These are phyloP conservation scores for Neurospora sp. DNA, from an alignment of 495 filamentous ascomycete genomes.

Conservation along the genomic window DNA sequence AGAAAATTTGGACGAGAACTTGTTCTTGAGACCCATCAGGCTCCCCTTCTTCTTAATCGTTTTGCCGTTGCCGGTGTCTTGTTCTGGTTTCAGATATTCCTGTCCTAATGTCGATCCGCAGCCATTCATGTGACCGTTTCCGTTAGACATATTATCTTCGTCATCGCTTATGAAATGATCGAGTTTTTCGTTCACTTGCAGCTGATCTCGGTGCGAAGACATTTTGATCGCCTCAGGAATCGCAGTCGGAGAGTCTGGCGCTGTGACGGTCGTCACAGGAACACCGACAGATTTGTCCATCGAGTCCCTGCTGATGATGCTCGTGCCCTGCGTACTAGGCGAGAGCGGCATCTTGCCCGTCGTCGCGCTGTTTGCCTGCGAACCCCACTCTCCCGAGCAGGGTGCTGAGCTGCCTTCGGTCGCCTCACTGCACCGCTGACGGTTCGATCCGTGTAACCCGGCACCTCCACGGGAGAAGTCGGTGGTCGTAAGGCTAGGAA, in stretches of 20 bases:
- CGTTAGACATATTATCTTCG: neutral
- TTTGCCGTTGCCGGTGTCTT: constrained; percentile 12
- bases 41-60: constrained; percentile 39
- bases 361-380: constrained; percentile 45
- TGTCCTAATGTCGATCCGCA: neutral
- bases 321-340: constrained; percentile 48
- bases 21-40: constrained; percentile 18
- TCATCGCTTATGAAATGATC: neutral
- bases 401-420: constrained; percentile 43
- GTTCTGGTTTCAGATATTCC: neutral
- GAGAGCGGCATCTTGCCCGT: constrained; percentile 48
- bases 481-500: constrained; percentile 7
- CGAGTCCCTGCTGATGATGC: constrained; percentile 43
- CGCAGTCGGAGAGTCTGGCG: constrained; percentile 25
- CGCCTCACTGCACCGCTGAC: constrained; percentile 41
- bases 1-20: neutral
- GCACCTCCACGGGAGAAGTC: constrained; percentile 24
- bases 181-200: neutral
- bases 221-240: constrained; percentile 15
- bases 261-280: constrained; percentile 28
- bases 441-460: constrained; percentile 20
- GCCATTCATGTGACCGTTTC: constrained; percentile 2
- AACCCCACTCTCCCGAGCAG: constrained; percentile 39
- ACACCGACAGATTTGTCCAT: constrained; percentile 31
- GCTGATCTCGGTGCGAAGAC: neutral